Percentiles rank a stretch among this genome's conserved stretches.
phyloP scores from a whole-genome alignment of 495 filamentous ascomycete species.

The Daldinia decipiens region DNA sequence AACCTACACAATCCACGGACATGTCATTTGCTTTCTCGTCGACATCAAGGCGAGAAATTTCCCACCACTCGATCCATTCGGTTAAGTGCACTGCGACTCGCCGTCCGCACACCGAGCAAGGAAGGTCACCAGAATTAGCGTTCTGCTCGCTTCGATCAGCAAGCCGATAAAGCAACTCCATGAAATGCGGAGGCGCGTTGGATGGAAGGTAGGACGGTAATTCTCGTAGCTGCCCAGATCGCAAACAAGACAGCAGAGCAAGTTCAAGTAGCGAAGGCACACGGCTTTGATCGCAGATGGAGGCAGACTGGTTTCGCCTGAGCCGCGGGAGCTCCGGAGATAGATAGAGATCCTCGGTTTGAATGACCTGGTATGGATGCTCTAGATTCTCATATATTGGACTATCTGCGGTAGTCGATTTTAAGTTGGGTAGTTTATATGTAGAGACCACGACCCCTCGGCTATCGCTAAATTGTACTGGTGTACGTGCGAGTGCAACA shows the following conservation, averaged over 20 bases:
- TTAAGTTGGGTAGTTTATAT: conserved; percentile 31
- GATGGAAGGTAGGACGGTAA: conserved; percentile 57
- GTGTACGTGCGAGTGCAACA: conserved; percentile 39
- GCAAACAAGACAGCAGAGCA: conserved; percentile 57
- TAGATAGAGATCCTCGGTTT: conserved; percentile 39
- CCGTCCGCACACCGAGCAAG: conserved; percentile 69
- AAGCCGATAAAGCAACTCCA: conserved; percentile 54
- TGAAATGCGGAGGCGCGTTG: conserved; percentile 56
- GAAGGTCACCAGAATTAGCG: conserved; percentile 57
- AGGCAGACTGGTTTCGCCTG: background rate
- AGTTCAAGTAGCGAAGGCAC: conserved; percentile 69
- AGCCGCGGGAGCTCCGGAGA: conserved; percentile 17
- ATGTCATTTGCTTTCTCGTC: background rate
- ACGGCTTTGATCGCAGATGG: conserved; percentile 18
- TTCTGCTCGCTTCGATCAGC: conserved; percentile 54
- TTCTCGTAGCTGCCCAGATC: conserved; percentile 45
- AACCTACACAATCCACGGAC: conserved; percentile 26
- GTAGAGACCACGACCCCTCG: conserved; percentile 44
- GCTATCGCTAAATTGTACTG: conserved; percentile 48
- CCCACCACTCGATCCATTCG: conserved; percentile 83
- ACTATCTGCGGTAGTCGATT: conserved; percentile 5
- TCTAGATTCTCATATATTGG: background rate
- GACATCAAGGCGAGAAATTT: background rate
- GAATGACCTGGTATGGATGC: conserved; percentile 7
- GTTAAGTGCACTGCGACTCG: conserved; percentile 68